phyloP scores from a whole-genome alignment of 228 moss, liverwort and hornwort species.

The Sphagnum magellanicum region DNA sequence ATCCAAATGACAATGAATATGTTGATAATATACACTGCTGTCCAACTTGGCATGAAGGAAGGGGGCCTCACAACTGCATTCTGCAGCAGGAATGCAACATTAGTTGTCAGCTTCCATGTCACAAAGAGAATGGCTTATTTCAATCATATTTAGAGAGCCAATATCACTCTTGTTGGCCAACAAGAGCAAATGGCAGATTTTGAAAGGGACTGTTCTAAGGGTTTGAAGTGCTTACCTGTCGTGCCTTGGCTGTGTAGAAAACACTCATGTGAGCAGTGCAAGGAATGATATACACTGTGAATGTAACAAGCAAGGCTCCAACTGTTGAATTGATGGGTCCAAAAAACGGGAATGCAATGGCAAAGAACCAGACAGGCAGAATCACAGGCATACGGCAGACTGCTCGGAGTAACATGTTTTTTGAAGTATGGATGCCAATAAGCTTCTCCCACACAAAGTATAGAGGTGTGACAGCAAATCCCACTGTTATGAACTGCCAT shows the following conservation, averaged over 20 bases:
- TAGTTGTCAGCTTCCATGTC: too few relatives aligned
- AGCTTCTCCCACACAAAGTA: conserved; percentile 93
- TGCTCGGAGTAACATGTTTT: conserved; percentile 48
- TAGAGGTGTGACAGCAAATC: conserved; percentile 85
- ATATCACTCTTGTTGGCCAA: too few relatives aligned
- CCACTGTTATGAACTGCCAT: conserved; percentile 87
- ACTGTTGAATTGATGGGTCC: conserved; percentile 89
- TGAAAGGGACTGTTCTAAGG: too few relatives aligned
- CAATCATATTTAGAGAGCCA: too few relatives aligned
- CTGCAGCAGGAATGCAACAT: conserved; percentile 16
- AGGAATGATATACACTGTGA: conserved; percentile 87
- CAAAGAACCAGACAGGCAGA: conserved; percentile 81
- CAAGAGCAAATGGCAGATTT: too few relatives aligned
- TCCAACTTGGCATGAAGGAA: conserved; percentile 68
- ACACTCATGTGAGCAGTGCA: conserved; percentile 75
- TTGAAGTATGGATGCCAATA: conserved; percentile 67
- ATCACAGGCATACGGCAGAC: conserved; percentile 71
- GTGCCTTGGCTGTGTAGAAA: conserved; percentile 63
- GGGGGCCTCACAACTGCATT: conserved; percentile 69
- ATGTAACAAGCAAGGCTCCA: conserved; percentile 72
- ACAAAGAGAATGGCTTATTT: too few relatives aligned
- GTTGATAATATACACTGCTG: conserved; percentile 44
- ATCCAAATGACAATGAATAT: conserved; percentile 43
- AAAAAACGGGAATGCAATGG: conserved; percentile 88
- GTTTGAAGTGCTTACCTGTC: conserved; percentile 38